phyloP scores from a whole-genome alignment of 2,329 filamentous ascomycete genomes.

The Trichothecium sympodiale region DNA sequence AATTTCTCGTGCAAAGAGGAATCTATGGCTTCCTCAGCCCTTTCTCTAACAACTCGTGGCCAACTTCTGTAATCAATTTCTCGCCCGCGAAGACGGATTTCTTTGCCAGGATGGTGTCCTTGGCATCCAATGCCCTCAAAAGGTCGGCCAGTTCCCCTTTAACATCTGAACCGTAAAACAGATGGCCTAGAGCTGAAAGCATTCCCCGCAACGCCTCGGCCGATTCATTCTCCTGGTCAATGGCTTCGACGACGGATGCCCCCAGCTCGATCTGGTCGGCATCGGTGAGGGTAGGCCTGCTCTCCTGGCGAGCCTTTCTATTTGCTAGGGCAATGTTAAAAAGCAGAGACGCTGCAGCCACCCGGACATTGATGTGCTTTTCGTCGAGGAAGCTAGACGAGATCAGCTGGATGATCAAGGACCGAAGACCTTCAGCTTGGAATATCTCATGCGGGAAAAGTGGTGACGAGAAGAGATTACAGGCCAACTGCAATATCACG shows the following conservation, averaged over 20 bases:
- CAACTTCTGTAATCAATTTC: slow-evolving; percentile 45
- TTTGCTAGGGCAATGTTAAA: slow-evolving; percentile 72
- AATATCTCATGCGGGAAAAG: slow-evolving; percentile 59
- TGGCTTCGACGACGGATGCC: slow-evolving; percentile 69
- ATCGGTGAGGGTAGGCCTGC: slow-evolving; percentile 49
- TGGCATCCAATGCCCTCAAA: slow-evolving; percentile 66
- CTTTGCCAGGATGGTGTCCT: slow-evolving; percentile 49
- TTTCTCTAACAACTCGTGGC: slow-evolving; percentile 37
- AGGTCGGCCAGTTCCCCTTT: slow-evolving; percentile 72
- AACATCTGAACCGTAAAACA: slow-evolving; percentile 59
- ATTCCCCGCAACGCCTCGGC: slow-evolving; percentile 67
- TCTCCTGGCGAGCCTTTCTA: slow-evolving; percentile 49
- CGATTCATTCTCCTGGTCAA: slow-evolving; percentile 46
- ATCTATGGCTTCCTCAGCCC: slow-evolving; percentile 28
- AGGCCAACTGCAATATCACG: slow-evolving; percentile 71
- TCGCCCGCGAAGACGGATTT: slow-evolving; percentile 44
- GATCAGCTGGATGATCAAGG: slow-evolving; percentile 55
- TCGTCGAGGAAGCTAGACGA: slow-evolving; percentile 72
- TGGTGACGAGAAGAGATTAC: slow-evolving; percentile 71
- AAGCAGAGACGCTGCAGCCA: slow-evolving; percentile 70
- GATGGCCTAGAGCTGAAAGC: slow-evolving; percentile 62
- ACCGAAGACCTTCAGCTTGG: slow-evolving; percentile 35
- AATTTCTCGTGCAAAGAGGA: no score
- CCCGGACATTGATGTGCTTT: slow-evolving; percentile 60
- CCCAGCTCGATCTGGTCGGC: slow-evolving; percentile 70